Conservation (phyloP, 1,139 yeast species). For the Suhomyces coccinellae region DNA sequence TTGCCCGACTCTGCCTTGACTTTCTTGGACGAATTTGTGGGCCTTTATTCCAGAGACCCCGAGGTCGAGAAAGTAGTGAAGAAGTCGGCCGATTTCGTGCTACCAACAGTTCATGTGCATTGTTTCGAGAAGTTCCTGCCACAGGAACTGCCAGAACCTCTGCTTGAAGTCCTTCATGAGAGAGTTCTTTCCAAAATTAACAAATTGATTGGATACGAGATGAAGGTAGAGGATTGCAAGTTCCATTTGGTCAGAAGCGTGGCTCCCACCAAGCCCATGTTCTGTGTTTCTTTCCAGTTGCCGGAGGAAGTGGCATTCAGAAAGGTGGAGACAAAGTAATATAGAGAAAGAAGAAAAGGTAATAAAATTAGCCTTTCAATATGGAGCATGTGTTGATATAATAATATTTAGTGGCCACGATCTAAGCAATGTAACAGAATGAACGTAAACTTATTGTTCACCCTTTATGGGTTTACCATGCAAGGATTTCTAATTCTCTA, state of each 20-base stretch:
- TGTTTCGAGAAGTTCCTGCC: conserved; percentile 87
- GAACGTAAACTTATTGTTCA: too few species aligned
- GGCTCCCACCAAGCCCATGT: conserved; percentile 97
- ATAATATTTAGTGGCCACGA: too few species aligned
- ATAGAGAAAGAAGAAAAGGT: not conserved
- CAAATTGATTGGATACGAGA: conserved; percentile 49
- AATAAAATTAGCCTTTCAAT: too few species aligned
- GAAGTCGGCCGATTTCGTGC: conserved; percentile 43
- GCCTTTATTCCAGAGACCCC: conserved; percentile 53
- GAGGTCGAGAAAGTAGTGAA: conserved; percentile 35
- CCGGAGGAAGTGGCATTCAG: conserved; percentile 78
- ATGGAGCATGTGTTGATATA: too few species aligned
- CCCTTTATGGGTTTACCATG: too few species aligned
- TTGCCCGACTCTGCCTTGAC: conserved; percentile 90
- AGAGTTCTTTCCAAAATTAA: conserved; percentile 64
- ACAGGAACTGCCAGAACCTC: conserved; percentile 64
- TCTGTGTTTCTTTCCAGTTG: conserved; percentile 74
- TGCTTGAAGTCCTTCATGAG: conserved; percentile 59
- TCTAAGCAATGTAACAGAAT: too few species aligned
- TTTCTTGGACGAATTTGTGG: conserved; percentile 76
- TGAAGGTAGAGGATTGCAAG: conserved; percentile 47
- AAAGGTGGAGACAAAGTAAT: conserved; percentile 6
- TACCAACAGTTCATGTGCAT: conserved; percentile 84
- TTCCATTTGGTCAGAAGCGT: conserved; percentile 90
- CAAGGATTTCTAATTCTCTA: too few species aligned